Percentiles rank a stretch among this genome's conserved stretches.
These are phyloP conservation scores for Nicotiana rustica DNA, from an alignment of 305 asterid genomes.

Conservation along the genomic window DNA sequence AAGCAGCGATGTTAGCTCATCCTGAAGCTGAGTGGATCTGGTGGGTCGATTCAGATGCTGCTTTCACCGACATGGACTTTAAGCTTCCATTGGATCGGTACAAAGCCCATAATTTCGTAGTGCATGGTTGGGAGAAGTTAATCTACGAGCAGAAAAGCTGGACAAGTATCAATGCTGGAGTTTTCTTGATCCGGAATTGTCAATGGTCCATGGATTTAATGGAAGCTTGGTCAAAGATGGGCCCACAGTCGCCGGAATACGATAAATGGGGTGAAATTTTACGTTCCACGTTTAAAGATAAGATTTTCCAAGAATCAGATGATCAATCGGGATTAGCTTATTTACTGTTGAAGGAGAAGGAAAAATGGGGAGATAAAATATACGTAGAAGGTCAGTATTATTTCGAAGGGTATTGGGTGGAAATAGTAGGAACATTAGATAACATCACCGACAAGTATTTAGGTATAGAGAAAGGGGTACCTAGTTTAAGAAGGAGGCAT, in stretches of 20 bases:
- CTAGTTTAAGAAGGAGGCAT: constrained; percentile 67
- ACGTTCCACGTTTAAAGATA: constrained; percentile 63
- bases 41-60: constrained; percentile 99
- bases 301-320: constrained; percentile 77
- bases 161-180: constrained; percentile 98
- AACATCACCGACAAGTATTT: constrained; percentile 60
- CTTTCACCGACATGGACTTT: constrained; percentile 96
- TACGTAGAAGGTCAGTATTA: constrained; percentile 73
- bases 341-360: constrained; percentile 61
- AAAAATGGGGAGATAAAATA: constrained; percentile 71
- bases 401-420: constrained; percentile 94
- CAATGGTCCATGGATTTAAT: constrained; percentile 94
- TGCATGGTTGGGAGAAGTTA: constrained; percentile 83
- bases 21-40: constrained; percentile 99
- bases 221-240: constrained; percentile 88
- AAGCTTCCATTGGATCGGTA: constrained; percentile 68
- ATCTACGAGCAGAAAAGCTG: constrained; percentile 68
- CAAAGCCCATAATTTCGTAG: constrained; percentile 66
- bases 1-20: constrained; percentile 93
- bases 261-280: constrained; percentile 76
- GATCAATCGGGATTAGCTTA: constrained; percentile 86
- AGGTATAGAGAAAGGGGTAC: constrained; percentile 55
- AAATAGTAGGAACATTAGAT: constrained; percentile 64
- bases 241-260: constrained; percentile 80
- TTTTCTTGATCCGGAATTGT: constrained; percentile 76